phyloP scores from a whole-genome alignment of 768 basidiomycete genomes.

The Rhizopogon sp. region DNA sequence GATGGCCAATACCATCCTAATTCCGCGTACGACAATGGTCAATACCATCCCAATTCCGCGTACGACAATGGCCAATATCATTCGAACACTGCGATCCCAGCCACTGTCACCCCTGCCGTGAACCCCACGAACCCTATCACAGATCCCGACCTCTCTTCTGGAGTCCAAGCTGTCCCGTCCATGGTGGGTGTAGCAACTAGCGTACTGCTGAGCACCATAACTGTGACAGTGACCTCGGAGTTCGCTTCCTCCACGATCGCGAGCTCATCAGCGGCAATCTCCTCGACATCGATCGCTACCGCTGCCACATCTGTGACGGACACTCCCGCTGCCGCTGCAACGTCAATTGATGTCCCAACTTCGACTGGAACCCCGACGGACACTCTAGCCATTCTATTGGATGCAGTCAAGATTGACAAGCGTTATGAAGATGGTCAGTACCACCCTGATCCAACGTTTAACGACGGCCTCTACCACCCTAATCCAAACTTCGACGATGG shows the following conservation, averaged over 20 bases:
- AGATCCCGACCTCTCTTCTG: too few species aligned
- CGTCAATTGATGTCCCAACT: neutral
- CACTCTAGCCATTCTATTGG: too few species aligned
- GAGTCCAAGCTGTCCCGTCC: neutral
- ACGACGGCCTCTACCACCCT: conserved; percentile 1
- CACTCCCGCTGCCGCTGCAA: neutral
- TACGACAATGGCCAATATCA: conserved; percentile 6
- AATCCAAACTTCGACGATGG: conserved; percentile 3
- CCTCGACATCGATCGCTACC: neutral
- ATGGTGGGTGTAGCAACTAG: neutral
- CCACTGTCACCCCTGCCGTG: neutral
- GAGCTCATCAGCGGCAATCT: neutral
- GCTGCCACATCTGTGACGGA: neutral
- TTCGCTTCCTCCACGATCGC: neutral
- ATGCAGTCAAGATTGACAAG: neutral
- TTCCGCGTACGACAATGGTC: conserved; percentile 13
- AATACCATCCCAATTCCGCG: conserved; percentile 5
- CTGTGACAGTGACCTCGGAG: neutral
- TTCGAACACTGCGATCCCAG: neutral
- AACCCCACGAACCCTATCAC: too few species aligned
- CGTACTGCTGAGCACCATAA: too few species aligned
- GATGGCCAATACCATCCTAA: conserved; percentile 18
- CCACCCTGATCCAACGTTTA: neutral
- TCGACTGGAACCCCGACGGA: neutral
- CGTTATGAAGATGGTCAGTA: neutral